Evolutionary conservation across 1,284 basidiomycete species (phyloP), one percentile per base, ranked within the genome.

Genomic region (Naganishia liquefaciens): DNA sequence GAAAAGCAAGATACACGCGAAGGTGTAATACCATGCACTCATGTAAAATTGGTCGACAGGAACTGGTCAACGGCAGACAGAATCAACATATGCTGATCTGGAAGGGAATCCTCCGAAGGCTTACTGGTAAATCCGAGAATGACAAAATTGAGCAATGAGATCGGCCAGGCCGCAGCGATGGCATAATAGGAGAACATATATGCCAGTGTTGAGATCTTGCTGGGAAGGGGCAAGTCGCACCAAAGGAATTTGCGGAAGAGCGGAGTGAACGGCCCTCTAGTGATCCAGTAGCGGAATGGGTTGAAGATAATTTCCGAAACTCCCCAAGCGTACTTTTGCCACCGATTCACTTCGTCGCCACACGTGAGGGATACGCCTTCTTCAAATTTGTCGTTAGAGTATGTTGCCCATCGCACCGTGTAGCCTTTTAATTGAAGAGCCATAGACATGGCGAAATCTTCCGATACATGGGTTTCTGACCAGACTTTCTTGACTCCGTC

Each of bases 401-500:
- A 93, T 0, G 88, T 88, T 9, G 89, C 87, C 90, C 90, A 93
- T 57, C 90, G 86, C 64, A 91, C 86, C 68, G 82, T 84, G 76
- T 90, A 92, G 0, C 87, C 85, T 70, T 72, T 66, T 25, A 74
- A 80, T 73, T 83, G 83, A 39, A 89, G 78, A 5, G 87, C 82
- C 17, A 87, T 75, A 0, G 87, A 85, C 82, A 88, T 86, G 70
- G 90, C 85, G 71, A 90, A 89, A 75, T 93, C 63, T 72, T 93
- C 90, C 1, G 87, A 89, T 1, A 93, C 91, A 70, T 91, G 90
- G 5, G 82, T 77, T 79, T 92, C 89, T 5, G 75, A 76, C 91
- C 91, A 93, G 60, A 90, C 85, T 80, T 90, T 90, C 72, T 82
- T 83, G 64, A 82, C 74, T 1, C 83, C 83, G 71, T 89, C 87